Evolutionary conservation across 1,284 basidiomycete species (phyloP).

Genomic region (Rhodotorula glutinis): DNA sequence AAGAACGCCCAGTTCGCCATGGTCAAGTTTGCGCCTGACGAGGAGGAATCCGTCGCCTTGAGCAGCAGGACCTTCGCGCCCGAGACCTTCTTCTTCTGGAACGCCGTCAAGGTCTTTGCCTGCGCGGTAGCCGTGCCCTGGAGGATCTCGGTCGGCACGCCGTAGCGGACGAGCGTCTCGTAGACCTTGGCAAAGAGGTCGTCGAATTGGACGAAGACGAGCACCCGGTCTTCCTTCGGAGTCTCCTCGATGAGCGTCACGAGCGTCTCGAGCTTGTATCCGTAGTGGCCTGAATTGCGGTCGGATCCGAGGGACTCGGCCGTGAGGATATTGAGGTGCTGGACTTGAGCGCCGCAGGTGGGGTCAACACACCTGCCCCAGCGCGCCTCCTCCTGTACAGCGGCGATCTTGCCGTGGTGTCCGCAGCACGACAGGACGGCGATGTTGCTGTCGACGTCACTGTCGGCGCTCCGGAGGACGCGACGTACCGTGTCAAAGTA

Average conservation of each 20-base stretch:
- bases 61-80: slow-evolving; percentile 69
- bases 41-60: slow-evolving; percentile 89
- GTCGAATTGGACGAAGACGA: slow-evolving; percentile 91
- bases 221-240: slow-evolving; percentile 71
- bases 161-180: slow-evolving; percentile 69
- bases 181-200: slow-evolving; percentile 87
- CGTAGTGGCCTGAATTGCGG: slow-evolving; percentile 75
- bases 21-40: slow-evolving; percentile 74
- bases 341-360: slow-evolving; percentile 20
- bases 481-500: slow-evolving; percentile 88
- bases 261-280: slow-evolving; percentile 81
- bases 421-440: slow-evolving; percentile 86
- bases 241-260: slow-evolving; percentile 72
- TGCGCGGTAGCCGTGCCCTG: slow-evolving; percentile 66
- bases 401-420: slow-evolving; percentile 73
- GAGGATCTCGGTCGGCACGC: slow-evolving; percentile 75
- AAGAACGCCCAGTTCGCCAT: slow-evolving; percentile 93
- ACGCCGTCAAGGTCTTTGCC: slow-evolving; percentile 70
- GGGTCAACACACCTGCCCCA: slow-evolving; percentile 17
- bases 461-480: slow-evolving; percentile 59
- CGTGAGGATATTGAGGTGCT: slow-evolving; percentile 72
- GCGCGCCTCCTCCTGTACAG: slow-evolving; percentile 56
- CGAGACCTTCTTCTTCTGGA: slow-evolving; percentile 60
- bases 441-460: slow-evolving; percentile 55
- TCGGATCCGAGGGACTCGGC: slow-evolving; percentile 79